These are phyloP conservation scores for Microdochium bolleyi DNA, from an alignment of 2,329 filamentous ascomycete species.

Conservation along the genomic window DNA sequence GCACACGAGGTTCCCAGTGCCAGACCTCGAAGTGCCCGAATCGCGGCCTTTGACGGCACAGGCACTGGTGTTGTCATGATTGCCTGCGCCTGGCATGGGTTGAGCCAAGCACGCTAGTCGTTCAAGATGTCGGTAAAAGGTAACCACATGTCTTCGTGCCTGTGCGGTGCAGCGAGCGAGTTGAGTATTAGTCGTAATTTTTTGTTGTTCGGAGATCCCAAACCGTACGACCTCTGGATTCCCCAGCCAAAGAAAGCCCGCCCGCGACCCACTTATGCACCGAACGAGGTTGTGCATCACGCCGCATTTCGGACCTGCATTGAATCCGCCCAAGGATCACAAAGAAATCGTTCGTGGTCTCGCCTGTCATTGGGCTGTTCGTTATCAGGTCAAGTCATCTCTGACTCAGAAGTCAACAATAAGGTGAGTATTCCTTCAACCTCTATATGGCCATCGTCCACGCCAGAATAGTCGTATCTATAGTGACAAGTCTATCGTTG, in stretches of 20 bases:
- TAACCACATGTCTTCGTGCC: neutral
- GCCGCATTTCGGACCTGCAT: too few relatives aligned
- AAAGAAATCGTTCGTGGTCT: too few relatives aligned
- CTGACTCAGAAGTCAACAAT: neutral
- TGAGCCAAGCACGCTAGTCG: neutral
- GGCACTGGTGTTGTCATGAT: conserved; percentile 37
- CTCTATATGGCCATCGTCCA: neutral
- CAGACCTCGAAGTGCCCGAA: conserved; percentile 47
- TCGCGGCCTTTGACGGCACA: conserved; percentile 45
- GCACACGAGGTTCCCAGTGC: conserved; percentile 51
- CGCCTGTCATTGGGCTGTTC: too few relatives aligned
- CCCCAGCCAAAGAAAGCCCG: too few relatives aligned
- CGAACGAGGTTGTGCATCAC: too few relatives aligned
- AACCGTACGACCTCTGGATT: too few relatives aligned
- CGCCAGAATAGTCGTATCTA: conserved; percentile 6
- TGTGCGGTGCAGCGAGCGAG: neutral
- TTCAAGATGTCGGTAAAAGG: neutral
- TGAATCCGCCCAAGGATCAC: too few relatives aligned
- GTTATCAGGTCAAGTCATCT: too few relatives aligned
- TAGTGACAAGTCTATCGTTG: conserved; percentile 4
- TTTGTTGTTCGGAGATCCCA: neutral
- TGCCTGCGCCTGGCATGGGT: neutral
- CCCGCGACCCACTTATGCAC: too few relatives aligned
- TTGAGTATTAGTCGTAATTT: neutral
- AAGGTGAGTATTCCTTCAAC: neutral